Evolutionary conservation across 169 alveolate species (phyloP), one percentile per base, ranked within the genome.

Genomic region (Plasmodium coatneyi): DNA sequence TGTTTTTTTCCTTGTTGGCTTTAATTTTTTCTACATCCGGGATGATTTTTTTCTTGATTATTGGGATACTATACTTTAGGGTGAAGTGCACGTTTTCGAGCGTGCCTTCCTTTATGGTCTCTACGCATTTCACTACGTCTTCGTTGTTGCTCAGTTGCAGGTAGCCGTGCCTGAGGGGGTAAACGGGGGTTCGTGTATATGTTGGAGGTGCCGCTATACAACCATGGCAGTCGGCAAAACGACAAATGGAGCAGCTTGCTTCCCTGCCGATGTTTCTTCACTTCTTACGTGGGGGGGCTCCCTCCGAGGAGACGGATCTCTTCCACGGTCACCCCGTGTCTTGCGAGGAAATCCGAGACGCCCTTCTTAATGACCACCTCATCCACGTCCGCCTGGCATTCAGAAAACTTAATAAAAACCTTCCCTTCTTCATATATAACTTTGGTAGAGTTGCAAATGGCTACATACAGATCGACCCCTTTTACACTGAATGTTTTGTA

Each of bases 391-490:
- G 41, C 86, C 80, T 81, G 80, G 34, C 91, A 83, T 5, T 92
- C 87, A 7, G 92, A 70, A 28, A 92, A 80, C 82, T 94, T 94
- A 71, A 96, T 95, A 71, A 96, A 96, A 82, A 96, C 56, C 30
- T 89, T 95, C 56, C 83, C 94, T 80, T 96, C 96, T 83, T 96
- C 97, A 74, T 90, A 96, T n/a, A 96, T 83, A 28, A 89, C 71
- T 70, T 89, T 96, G n/a, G 92, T 36, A 0, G 97, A 95, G 12
- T 96, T 94, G 34, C 96, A 94, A n/a, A 96, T 39, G 22, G 74
- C 79, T 10, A 54, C 39, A 86, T 70, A 78, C 1, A 86, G 87
- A 56, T 41, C 32, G 0, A 34, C 71, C 25, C 46, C 70, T 30
- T 76, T 52, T 52, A 86, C 9, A 1, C 5, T 52, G 36, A 86